A percentile compares a stretch with the other conserved stretches of the same genome.
Evolutionary conservation across 129 eudicot genomes (phyloP).

Genomic region (Silybum marianum): DNA sequence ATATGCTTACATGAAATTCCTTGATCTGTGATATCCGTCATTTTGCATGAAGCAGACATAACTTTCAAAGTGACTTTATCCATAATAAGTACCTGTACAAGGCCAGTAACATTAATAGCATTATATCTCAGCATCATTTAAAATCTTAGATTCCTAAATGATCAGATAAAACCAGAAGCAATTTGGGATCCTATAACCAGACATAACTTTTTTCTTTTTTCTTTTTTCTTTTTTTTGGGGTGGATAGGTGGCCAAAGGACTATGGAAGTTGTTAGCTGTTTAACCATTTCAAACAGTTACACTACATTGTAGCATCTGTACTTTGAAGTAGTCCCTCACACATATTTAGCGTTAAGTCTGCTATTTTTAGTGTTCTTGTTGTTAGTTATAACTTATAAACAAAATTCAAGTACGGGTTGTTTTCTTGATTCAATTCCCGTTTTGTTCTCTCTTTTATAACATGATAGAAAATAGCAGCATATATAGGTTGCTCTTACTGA

Average conservation of each 20-base stretch:
- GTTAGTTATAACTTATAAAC: too few relatives aligned
- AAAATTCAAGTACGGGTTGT: too few relatives aligned
- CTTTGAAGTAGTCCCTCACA: too few relatives aligned
- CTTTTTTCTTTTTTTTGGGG: not conserved
- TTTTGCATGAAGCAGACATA: slow-evolving; percentile 88
- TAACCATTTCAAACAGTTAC: too few relatives aligned
- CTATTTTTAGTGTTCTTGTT: too few relatives aligned
- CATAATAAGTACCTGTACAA: slow-evolving; percentile 81
- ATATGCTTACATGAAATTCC: slow-evolving; percentile 82
- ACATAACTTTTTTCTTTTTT: too few relatives aligned
- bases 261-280: not conserved
- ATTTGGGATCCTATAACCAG: not conserved
- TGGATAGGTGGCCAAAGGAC: not conserved
- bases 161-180: slow-evolving; percentile 1
- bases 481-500: not conserved
- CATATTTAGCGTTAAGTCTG: too few relatives aligned
- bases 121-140: slow-evolving; percentile 2
- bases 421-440: too few relatives aligned
- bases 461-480: too few relatives aligned
- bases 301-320: too few relatives aligned
- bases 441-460: too few relatives aligned
- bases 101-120: slow-evolving; percentile 2
- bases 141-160: not conserved
- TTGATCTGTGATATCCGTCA: slow-evolving; percentile 94
- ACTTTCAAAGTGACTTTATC: slow-evolving; percentile 91